Percentiles rank a stretch among this genome's conserved stretches.
Conservation (phyloP, 1,284 basidiomycete species). For the Psilocybe mexicana region DNA sequence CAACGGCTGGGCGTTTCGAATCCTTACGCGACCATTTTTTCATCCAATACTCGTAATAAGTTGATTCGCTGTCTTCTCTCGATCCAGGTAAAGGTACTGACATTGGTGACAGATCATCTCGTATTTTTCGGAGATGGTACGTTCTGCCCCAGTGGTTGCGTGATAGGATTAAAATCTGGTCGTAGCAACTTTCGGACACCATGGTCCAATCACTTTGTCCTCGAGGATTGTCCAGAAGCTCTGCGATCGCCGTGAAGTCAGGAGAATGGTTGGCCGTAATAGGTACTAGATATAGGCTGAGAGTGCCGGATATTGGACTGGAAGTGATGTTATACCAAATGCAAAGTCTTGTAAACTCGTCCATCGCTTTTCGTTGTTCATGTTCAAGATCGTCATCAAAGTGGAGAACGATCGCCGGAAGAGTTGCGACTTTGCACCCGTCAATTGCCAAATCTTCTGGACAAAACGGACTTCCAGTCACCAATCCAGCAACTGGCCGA, state of each 20-base stretch:
- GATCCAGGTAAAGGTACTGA: constrained; percentile 53
- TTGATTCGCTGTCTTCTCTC: constrained; percentile 45
- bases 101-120: constrained; percentile 63
- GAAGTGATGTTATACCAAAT: constrained; percentile 66
- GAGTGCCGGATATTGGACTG: constrained; percentile 47
- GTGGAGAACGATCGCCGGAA: constrained; percentile 38
- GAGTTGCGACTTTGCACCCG: constrained; percentile 37
- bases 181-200: constrained; percentile 48
- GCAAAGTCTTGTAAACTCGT: constrained; percentile 61
- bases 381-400: constrained; percentile 46
- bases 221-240: constrained; percentile 46
- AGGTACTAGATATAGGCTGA: constrained; percentile 66
- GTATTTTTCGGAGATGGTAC: constrained; percentile 54
- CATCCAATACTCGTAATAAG: constrained; percentile 62
- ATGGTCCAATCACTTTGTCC: constrained; percentile 56
- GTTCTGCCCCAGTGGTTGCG: constrained; percentile 55
- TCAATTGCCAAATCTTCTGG: constrained; percentile 42
- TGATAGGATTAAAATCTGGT: constrained; percentile 53
- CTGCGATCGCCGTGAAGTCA: constrained; percentile 58
- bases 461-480: constrained; percentile 60
- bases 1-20: constrained; percentile 32
- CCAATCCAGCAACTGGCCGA: constrained; percentile 49
- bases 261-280: constrained; percentile 46
- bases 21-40: constrained; percentile 51
- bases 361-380: constrained; percentile 49